These are phyloP conservation scores for Prunus yedoensis DNA, from an alignment of 331 rosid species.

Conservation along the genomic window DNA sequence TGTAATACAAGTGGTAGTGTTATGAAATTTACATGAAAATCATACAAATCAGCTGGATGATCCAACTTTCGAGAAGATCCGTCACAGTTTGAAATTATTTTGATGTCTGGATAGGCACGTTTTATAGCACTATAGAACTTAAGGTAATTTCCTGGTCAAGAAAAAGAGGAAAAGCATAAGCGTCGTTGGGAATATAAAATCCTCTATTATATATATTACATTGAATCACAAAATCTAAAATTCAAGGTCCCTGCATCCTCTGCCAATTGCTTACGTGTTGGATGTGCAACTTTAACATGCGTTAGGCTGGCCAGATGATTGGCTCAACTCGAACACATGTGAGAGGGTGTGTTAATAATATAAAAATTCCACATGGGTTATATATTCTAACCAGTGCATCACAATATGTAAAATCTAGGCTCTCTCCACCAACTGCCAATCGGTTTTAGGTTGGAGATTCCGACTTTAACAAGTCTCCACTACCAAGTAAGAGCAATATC, in stretches of 20 bases:
- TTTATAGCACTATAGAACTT: slow-evolving; percentile 65
- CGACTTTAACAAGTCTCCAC: background rate
- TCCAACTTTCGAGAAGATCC: slow-evolving; percentile 64
- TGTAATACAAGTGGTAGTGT: slow-evolving; percentile 18
- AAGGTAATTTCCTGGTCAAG: slow-evolving; percentile 73
- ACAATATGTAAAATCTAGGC: background rate
- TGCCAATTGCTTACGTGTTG: too few relatives aligned
- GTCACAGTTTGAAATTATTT: slow-evolving; percentile 88
- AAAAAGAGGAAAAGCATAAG: slow-evolving; percentile 10
- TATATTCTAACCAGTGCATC: background rate
- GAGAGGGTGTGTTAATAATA: background rate
- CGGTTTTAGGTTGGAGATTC: background rate
- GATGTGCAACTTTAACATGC: too few relatives aligned
- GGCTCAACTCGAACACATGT: background rate
- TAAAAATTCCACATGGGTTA: background rate
- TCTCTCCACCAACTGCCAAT: background rate
- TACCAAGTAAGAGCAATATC: slow-evolving; percentile 7
- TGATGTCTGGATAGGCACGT: slow-evolving; percentile 73
- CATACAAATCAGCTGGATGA: slow-evolving; percentile 91
- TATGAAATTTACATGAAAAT: slow-evolving; percentile 70
- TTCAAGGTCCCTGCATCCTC: too few relatives aligned
- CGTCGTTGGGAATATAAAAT: background rate
- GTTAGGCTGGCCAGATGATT: background rate
- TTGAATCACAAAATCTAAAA: too few relatives aligned
- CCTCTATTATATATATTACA: too few relatives aligned